Conservation (phyloP, 129 eudicot species). For the sunflower (Helianthus annuus) region DNA sequence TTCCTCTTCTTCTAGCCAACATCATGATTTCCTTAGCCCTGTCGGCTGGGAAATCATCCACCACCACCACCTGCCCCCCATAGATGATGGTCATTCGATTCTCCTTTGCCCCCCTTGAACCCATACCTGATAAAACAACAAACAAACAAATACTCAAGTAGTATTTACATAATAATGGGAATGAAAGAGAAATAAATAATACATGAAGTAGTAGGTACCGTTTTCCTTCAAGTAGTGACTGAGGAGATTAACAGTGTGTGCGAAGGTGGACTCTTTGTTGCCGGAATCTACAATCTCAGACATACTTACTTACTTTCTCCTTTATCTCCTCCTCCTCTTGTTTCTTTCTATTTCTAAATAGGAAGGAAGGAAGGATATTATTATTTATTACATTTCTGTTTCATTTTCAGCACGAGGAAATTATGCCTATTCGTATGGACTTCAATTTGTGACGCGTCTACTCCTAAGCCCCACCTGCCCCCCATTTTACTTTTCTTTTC, state of each 20-base stretch:
- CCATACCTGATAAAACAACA: background rate
- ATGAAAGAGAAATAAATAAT: no score
- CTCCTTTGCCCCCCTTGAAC: background rate
- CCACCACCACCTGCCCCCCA: constrained; percentile 66
- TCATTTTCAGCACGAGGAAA: no score
- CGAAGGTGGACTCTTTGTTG: constrained; percentile 33
- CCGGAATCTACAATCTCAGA: constrained; percentile 59
- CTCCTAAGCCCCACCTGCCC: no score
- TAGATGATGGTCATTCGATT: constrained; percentile 69
- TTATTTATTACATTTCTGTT: no score
- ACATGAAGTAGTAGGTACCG: background rate
- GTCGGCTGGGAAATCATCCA: constrained; percentile 74
- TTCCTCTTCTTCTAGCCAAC: constrained; percentile 12
- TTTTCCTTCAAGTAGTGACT: constrained; percentile 65
- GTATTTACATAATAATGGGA: no score
- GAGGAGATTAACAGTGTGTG: constrained; percentile 60
- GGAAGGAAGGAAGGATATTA: no score
- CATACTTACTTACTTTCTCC: constrained; percentile 22
- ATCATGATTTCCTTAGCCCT: constrained; percentile 68
- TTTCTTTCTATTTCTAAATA: no score
- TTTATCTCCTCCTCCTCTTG: background rate
- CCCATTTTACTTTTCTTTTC: no score
- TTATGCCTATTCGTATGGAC: no score
- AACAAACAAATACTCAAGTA: no score
- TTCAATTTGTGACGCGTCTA: no score